These are phyloP conservation scores for Kodamaea neixiangensis DNA, from an alignment of 805 yeast species.

Conservation along the genomic window DNA sequence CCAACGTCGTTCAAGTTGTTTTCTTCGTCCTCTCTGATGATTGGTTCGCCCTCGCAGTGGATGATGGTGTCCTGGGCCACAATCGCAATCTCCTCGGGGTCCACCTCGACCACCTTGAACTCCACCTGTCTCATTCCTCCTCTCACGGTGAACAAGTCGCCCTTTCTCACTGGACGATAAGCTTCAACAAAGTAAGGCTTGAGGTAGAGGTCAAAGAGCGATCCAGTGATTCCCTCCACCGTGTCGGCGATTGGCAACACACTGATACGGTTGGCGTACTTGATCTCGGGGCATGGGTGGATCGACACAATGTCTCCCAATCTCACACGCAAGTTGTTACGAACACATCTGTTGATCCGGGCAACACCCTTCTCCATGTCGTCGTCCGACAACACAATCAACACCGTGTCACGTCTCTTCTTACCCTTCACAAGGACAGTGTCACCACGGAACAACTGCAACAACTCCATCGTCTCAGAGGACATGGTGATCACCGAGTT, in stretches of 20 bases:
- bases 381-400: slow-evolving; percentile 94
- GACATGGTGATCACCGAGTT: slow-evolving; percentile 95
- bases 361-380: slow-evolving; percentile 96
- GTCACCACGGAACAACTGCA: slow-evolving; percentile 96
- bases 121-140: slow-evolving; percentile 99
- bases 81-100: slow-evolving; percentile 95
- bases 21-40: slow-evolving; percentile 97
- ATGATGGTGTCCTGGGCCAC: slow-evolving; percentile 98
- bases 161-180: slow-evolving; percentile 96
- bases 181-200: slow-evolving; percentile 99
- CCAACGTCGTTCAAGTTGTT: slow-evolving; percentile 96
- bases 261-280: slow-evolving; percentile 91
- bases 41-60: slow-evolving; percentile 99
- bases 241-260: slow-evolving; percentile 97
- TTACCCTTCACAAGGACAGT: slow-evolving; percentile 97
- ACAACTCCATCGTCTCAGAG: slow-evolving; percentile 89
- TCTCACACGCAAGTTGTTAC: slow-evolving; percentile 92
- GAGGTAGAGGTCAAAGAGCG: slow-evolving; percentile 90
- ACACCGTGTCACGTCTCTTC: slow-evolving; percentile 95
- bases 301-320: slow-evolving; percentile 89
- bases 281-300: slow-evolving; percentile 97
- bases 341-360: slow-evolving; percentile 90
- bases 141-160: slow-evolving; percentile 93
- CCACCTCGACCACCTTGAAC: slow-evolving; percentile 97
- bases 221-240: slow-evolving; percentile 96